Conservation (phyloP, 1,284 basidiomycete species). For the Malassezia globosa region DNA sequence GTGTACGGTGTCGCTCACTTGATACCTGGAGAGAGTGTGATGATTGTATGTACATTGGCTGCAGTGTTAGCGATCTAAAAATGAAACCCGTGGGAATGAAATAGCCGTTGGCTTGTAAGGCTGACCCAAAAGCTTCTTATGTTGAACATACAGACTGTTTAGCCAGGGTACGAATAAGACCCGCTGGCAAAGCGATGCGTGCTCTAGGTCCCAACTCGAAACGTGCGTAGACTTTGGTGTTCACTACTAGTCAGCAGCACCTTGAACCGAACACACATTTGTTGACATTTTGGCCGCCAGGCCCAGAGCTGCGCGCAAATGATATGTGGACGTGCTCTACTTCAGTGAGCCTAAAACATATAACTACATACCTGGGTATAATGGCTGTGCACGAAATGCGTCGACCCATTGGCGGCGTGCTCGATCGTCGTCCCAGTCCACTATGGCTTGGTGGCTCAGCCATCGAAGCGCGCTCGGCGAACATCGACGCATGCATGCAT, state of each 20-base stretch:
- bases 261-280: conserved; percentile 4
- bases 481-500: too few species aligned
- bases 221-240: conserved; percentile 10
- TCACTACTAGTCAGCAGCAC: conserved; percentile 6
- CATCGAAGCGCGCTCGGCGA: too few species aligned
- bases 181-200: not conserved
- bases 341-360: not conserved
- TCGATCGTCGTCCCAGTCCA: conserved; percentile 1
- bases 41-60: conserved; percentile 18
- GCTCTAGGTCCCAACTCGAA: conserved; percentile 1
- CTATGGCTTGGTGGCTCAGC: too few species aligned
- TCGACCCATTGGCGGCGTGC: conserved; percentile 8
- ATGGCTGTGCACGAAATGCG: conserved; percentile 1
- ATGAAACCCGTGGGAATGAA: too few species aligned
- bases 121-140: too few species aligned
- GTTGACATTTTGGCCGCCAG: conserved; percentile 22
- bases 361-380: not conserved
- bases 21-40: conserved; percentile 13
- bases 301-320: conserved; percentile 18
- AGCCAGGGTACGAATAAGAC: conserved; percentile 5
- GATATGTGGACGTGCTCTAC: conserved; percentile 9
- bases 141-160: conserved; percentile 12
- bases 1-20: conserved; percentile 14
- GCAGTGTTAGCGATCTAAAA: not conserved
- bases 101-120: not conserved